A percentile compares a stretch with the other conserved stretches of the same genome.
Evolutionary conservation across 805 yeast genomes (phyloP).

Genomic region (Starmerella stigmatis): DNA sequence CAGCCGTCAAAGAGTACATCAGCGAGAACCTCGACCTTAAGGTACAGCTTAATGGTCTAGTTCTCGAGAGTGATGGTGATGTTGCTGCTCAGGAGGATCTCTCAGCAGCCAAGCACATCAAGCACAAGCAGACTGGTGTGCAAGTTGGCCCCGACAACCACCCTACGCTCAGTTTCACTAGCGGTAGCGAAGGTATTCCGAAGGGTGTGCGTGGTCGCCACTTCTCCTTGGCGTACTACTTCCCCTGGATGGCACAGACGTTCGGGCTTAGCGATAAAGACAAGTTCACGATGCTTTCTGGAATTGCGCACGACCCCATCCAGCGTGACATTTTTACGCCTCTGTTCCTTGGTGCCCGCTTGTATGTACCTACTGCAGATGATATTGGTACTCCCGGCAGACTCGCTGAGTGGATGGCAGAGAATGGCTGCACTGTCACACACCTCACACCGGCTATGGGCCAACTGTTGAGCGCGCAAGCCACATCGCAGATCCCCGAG

Average conservation of each 20-base stretch:
- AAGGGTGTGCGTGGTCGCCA: slow-evolving; percentile 98
- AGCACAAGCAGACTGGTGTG: slow-evolving; percentile 59
- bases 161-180: slow-evolving; percentile 92
- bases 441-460: slow-evolving; percentile 99
- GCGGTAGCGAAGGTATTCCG: slow-evolving; percentile 97
- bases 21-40: slow-evolving; percentile 59
- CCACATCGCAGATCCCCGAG: slow-evolving; percentile 70
- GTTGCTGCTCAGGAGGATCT: slow-evolving; percentile 32
- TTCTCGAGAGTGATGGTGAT: slow-evolving; percentile 64
- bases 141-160: slow-evolving; percentile 95
- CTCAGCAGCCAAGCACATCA: slow-evolving; percentile 41
- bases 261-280: slow-evolving; percentile 71
- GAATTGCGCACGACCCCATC: slow-evolving; percentile 98
- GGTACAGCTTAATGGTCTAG: slow-evolving; percentile 65
- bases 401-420: slow-evolving; percentile 94
- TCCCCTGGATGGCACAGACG: slow-evolving; percentile 94
- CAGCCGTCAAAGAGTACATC: slow-evolving; percentile 69
- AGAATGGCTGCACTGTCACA: slow-evolving; percentile 84
- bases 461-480: slow-evolving; percentile 90
- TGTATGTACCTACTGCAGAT: slow-evolving; percentile 88
- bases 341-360: slow-evolving; percentile 83
- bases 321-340: slow-evolving; percentile 99
- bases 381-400: slow-evolving; percentile 98
- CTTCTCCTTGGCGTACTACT: slow-evolving; percentile 89
- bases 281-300: slow-evolving; percentile 92